Conservation (phyloP, 495 filamentous ascomycete species). For the Chaetomidium leptoderma region DNA sequence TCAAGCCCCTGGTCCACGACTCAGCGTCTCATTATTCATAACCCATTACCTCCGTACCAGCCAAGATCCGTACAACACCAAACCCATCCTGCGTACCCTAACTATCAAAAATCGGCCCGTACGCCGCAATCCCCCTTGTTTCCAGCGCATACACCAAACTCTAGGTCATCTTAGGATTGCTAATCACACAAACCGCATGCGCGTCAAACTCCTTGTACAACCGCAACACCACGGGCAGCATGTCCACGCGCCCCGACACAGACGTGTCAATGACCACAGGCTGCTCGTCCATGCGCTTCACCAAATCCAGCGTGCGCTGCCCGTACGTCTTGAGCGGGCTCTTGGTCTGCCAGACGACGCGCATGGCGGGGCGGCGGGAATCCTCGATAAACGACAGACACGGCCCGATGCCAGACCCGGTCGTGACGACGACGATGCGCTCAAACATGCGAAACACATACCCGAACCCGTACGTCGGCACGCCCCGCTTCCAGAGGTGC, state of each 20-base stretch:
- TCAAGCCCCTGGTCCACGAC: too few relatives aligned
- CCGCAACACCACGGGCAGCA: constrained; percentile 50
- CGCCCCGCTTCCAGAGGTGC: constrained; percentile 50
- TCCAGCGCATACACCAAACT: constrained; percentile 59
- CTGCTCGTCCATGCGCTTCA: constrained; percentile 35
- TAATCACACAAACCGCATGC: constrained; percentile 69
- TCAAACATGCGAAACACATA: constrained; percentile 59
- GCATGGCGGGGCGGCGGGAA: constrained; percentile 26
- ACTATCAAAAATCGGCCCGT: constrained; percentile 75
- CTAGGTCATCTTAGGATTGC: constrained; percentile 61
- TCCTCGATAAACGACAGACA: constrained; percentile 43
- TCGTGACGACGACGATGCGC: constrained; percentile 60
- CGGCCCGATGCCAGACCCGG: constrained; percentile 68
- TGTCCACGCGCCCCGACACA: constrained; percentile 35
- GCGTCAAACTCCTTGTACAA: constrained; percentile 55
- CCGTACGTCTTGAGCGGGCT: constrained; percentile 45
- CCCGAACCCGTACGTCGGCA: constrained; percentile 56
- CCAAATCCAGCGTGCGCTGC: constrained; percentile 37
- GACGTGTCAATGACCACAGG: constrained; percentile 46
- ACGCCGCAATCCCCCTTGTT: constrained; percentile 61
- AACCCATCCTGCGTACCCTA: constrained; percentile 27
- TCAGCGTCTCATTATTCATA: background rate
- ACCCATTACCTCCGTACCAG: background rate
- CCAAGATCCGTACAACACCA: background rate
- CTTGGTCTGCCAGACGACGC: constrained; percentile 47